Base-by-base conservation (phyloP, 2,329 filamentous ascomycete species). In the Colletotrichum phormii region DNA sequence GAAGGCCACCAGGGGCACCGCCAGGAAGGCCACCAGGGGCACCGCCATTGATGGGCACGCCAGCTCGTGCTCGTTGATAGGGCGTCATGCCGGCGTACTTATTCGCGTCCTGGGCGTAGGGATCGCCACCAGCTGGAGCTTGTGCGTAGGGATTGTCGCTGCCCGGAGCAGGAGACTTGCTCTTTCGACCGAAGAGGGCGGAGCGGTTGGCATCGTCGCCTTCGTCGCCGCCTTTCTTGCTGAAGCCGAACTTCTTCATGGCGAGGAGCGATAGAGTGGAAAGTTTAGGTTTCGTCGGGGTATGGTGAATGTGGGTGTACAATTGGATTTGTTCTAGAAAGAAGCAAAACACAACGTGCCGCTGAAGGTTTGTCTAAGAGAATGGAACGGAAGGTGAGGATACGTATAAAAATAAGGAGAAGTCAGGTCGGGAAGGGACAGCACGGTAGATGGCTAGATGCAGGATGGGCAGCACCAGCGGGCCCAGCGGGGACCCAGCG, bases 181-280 rank as follows among this genome's bases (percentile, higher is more conserved):
- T 89, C 83, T 89, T 89, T 75, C 85, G 83, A 75, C 87, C 83
- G 77, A 90, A 90, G 64, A 90, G 84, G 58, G 88, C 86, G 75
- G 83, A 82, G 68, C 87, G 85, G 75, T 81, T 86, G 63, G 88
- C 85, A 57, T 88, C 85, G 71, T 88, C 87, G 76, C 80, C 81
- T 64, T 88, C 87, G 65, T 86, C 84, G 61, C 80, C 81, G 78
- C 89, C 90, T 81, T 87, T 91, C 82, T 87, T 90, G 75, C 88
- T 85, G 75, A 90, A 87, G 61, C 88, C 87, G 76, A 91, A 90
- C 77, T 89, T 90, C 83, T 87, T 89, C 90, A 92, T 92, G 74
- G 74, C 81, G 78, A 60, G 51, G 26, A 55, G 12, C 7, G 51
- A 26, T 29, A 12, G 53, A 72, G 66, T 66, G 58, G 37, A 59